Evolutionary conservation across 2,329 filamentous ascomycete genomes (phyloP), one percentile per base, ranked within the genome.

Genomic region (Phialocephala subalpina): DNA sequence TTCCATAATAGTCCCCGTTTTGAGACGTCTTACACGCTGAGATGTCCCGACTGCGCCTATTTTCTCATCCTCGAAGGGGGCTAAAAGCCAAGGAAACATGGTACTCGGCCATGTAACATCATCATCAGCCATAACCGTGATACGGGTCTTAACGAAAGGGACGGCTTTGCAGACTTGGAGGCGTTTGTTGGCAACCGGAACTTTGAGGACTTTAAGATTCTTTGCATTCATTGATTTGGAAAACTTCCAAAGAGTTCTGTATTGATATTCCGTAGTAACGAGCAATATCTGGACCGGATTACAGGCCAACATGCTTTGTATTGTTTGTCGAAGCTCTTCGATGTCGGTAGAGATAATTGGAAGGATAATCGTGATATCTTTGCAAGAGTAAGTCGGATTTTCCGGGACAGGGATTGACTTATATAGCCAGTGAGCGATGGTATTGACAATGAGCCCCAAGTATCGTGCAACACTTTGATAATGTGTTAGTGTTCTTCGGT

Each of bases 121-220:
- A 79, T 97, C 94, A 77, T 97, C 94, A 36, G 93, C 92, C 81
- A 97, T 92, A 74, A 97, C 86, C 35, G 92, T 97, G 76, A 97
- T 94, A 63, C 85, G 81, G 0, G 94, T 97, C 70, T 82, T 84
- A 63, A 97, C 92, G 71, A 92, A 87, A 38, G 94, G 93, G 52
- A 97, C 91, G 5, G 93, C 94, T 76, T 92, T 86, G 78, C 92
- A 96, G 77, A 97, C 92, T 78, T 97, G 94, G 25, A 93, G 87
- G 65, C 94, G 91, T 83, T 97, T 97, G 82, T 97, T 97, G 73
- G 94, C 92, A 76, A 97, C 92, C 66, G 86, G 83, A 47, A 93
- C 92, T 70, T 86, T 90, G 69, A 95, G 82, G 56, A 97, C 88
- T 65, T 88, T 86, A 70, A 97, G 29, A 63, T 63, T 66, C 3